Base-by-base conservation (phyloP, 2,329 filamentous ascomycete genomes). In the Fusarium devonianum region DNA sequence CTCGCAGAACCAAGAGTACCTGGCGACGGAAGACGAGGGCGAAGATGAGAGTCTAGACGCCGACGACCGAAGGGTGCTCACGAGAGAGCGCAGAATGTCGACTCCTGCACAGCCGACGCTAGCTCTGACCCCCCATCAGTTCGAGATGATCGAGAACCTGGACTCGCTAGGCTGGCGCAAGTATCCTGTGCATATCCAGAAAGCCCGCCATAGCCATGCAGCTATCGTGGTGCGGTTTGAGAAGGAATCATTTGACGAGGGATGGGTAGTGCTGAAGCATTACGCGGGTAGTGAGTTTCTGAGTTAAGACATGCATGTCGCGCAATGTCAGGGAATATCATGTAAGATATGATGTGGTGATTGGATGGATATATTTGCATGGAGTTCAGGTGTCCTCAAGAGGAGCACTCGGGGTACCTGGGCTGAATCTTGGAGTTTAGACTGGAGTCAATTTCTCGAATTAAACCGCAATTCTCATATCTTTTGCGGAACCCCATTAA, bases 211-310 rank as follows among this genome's bases (percentile, higher is more conserved):
- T 68, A 90, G 84, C 51, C 93, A 97, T 71, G 93, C 92, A 0
- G 92, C 92, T 3, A 96, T 97, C 36, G 90, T 97, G 56, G 86
- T 95, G 25, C 82, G 93, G 26, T 83, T 78, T 49, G 83, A 88
- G 28, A 86, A 84, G 67, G 75, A 80, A 40, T 74, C 71, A 1
- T 95, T 92, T 63, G 77, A 81, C 2, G 92, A 97, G 71, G 93
- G 93, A 0, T 83, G 81, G 65, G 69, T 89, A 10, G 90, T 97
- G 23, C 75, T 94, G 46, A 81, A 78, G 64, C 93, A 97, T 73
- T 97, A 90, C 88, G 74, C 92, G 3, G 79, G 86, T 41, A 80
- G 87, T 35, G 87, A 87, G 65, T 97, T 97, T 67, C 47, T 73
- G 53, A 58, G 65, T 21, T 73, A 62, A 12, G 52, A 19, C 9